Percentiles rank a stretch among this genome's conserved stretches.
These are phyloP conservation scores for Hypoxylon rubiginosum DNA, from an alignment of 2,329 filamentous ascomycete genomes.

Conservation along the genomic window DNA sequence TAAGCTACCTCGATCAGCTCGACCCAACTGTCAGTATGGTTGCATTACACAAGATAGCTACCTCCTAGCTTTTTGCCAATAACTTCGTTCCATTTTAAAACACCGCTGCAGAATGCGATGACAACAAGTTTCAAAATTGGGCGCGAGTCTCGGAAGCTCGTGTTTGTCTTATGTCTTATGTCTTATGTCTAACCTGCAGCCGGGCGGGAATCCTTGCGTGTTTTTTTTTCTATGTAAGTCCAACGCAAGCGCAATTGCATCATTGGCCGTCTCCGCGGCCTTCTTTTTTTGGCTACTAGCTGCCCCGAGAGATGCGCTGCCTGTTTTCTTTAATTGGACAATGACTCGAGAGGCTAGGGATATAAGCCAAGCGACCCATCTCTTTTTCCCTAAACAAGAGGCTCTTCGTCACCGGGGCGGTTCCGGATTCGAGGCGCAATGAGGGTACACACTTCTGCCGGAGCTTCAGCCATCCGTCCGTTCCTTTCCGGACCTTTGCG, in stretches of 20 bases:
- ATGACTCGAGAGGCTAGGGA: constrained; percentile 11
- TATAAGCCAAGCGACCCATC: constrained; percentile 30
- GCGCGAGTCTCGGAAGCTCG: constrained; percentile 28
- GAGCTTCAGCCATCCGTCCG: constrained; percentile 1
- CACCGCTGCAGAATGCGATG: constrained; percentile 1
- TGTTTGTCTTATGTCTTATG: too few species aligned
- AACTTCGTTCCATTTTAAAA: constrained; percentile 13
- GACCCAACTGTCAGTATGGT: neutral
- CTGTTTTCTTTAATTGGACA: constrained; percentile 27
- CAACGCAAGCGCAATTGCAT: constrained; percentile 36
- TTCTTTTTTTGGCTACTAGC: constrained; percentile 10
- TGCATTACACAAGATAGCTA: neutral
- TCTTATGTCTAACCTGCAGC: constrained; percentile 23
- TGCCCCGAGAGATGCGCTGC: constrained; percentile 15
- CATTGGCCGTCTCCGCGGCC: constrained; percentile 27
- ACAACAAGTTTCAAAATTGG: constrained; percentile 12
- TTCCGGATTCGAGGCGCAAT: constrained; percentile 10
- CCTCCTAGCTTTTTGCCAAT: constrained; percentile 12
- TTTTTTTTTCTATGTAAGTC: constrained; percentile 2
- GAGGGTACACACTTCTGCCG: neutral
- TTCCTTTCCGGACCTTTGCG: constrained; percentile 8
- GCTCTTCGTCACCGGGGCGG: constrained; percentile 17
- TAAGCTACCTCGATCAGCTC: neutral
- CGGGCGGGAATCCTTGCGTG: constrained; percentile 16
- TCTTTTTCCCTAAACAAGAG: constrained; percentile 6